Conservation (phyloP, 1,284 basidiomycete species). For the Puccinia coronata region DNA sequence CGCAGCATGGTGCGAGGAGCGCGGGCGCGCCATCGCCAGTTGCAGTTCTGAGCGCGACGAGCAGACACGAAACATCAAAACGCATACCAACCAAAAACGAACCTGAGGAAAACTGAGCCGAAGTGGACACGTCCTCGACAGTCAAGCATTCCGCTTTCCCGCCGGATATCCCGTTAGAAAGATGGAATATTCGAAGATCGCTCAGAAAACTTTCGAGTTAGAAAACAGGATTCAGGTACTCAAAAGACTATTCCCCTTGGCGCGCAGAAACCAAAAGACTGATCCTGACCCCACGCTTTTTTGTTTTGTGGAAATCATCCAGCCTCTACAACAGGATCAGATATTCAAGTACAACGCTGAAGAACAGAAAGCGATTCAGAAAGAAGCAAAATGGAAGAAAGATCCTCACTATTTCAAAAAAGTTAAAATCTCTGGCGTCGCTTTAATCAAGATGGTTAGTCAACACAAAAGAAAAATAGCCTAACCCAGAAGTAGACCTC, state of each 20-base stretch:
- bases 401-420: conserved; percentile 92
- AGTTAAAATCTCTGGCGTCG: conserved; percentile 91
- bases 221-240: conserved; percentile 45
- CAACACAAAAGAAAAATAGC: neutral
- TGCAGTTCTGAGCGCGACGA: too few relatives aligned
- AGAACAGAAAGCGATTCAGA: conserved; percentile 71
- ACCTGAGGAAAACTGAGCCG: too few relatives aligned
- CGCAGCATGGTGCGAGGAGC: too few relatives aligned
- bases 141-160: neutral
- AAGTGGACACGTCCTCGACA: neutral
- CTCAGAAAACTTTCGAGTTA: conserved; percentile 40
- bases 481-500: neutral
- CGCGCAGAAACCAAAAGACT: neutral
- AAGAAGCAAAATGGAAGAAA: conserved; percentile 77
- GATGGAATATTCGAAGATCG: conserved; percentile 12
- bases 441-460: conserved; percentile 93
- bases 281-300: too few relatives aligned
- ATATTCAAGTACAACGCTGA: conserved; percentile 68
- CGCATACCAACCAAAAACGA: neutral
- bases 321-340: conserved; percentile 51
- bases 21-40: too few relatives aligned
- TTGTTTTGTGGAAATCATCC: neutral
- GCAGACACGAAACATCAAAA: too few relatives aligned
- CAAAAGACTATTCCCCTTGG: neutral
- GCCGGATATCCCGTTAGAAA: too few relatives aligned